Conservation (phyloP, 495 filamentous ascomycete genomes). For the Aspergillus bertholletiae region DNA sequence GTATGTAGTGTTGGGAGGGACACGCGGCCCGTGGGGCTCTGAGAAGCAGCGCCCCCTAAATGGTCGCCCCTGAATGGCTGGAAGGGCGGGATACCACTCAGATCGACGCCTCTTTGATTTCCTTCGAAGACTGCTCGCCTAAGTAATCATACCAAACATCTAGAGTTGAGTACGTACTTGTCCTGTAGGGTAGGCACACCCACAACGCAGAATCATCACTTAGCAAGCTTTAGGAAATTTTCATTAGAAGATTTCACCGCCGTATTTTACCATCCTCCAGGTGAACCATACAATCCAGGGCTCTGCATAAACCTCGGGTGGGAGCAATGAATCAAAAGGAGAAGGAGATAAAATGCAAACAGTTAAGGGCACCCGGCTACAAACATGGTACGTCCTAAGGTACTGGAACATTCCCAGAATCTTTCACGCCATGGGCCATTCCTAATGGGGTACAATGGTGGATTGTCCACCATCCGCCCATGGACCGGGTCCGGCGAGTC, state of each 20-base stretch:
- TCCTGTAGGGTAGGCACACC: background rate
- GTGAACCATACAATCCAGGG: no score
- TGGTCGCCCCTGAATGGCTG: constrained; percentile 10
- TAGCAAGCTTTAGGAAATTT: no score
- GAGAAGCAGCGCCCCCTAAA: background rate
- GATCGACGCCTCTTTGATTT: constrained; percentile 9
- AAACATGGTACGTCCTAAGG: no score
- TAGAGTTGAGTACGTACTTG: background rate
- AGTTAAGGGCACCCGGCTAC: background rate
- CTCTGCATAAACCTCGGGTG: no score
- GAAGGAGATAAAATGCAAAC: background rate
- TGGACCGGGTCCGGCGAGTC: background rate
- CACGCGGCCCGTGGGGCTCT: constrained; percentile 26
- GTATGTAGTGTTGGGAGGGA: constrained; percentile 8
- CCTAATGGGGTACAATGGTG: background rate
- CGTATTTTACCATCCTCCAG: no score
- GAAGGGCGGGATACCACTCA: constrained; percentile 14
- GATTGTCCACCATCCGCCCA: constrained; percentile 2
- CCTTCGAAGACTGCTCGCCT: background rate
- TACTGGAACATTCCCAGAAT: constrained; percentile 15
- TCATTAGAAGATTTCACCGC: no score
- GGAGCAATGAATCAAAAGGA: background rate
- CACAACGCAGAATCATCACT: no score
- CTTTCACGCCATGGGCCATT: background rate
- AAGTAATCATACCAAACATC: background rate